Percentiles rank a stretch among this genome's conserved stretches.
phyloP scores from a whole-genome alignment of 228 moss, liverwort and hornwort species.

The Sphagnum fallax region DNA sequence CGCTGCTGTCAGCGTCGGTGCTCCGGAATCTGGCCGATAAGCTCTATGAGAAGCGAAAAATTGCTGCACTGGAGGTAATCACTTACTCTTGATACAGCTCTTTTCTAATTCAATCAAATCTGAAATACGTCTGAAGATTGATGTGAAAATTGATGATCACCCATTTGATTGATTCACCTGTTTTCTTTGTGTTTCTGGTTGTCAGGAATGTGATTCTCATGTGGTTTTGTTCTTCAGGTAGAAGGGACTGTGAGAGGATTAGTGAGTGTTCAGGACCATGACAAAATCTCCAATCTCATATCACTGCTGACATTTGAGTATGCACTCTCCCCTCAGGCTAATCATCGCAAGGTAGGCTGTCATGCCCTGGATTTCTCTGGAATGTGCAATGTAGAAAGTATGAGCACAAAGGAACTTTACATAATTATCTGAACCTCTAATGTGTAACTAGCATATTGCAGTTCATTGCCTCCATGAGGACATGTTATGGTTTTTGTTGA shows the following conservation, averaged over 20 bases:
- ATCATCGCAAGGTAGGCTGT: slow-evolving; percentile 77
- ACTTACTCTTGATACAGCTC: background rate
- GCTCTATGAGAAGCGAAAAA: slow-evolving; percentile 93
- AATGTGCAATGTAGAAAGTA: too few species aligned
- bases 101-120: background rate
- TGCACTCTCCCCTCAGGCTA: slow-evolving; percentile 81
- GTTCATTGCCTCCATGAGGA: too few species aligned
- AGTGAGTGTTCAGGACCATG: slow-evolving; percentile 77
- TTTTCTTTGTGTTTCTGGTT: too few species aligned
- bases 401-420: too few species aligned
- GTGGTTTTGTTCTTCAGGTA: slow-evolving; percentile 35
- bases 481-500: too few species aligned
- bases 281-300: slow-evolving; percentile 65
- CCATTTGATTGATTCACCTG: too few species aligned
- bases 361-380: background rate
- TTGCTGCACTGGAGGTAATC: slow-evolving; percentile 86
- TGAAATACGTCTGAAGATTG: background rate
- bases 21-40: slow-evolving; percentile 82
- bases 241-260: slow-evolving; percentile 77
- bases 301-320: slow-evolving; percentile 68
- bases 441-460: background rate
- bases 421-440: background rate
- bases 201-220: too few species aligned
- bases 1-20: slow-evolving; percentile 73
- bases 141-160: too few species aligned